Evolutionary conservation across 2,329 filamentous ascomycete species (phyloP).

Genomic region (Beauveria australis): DNA sequence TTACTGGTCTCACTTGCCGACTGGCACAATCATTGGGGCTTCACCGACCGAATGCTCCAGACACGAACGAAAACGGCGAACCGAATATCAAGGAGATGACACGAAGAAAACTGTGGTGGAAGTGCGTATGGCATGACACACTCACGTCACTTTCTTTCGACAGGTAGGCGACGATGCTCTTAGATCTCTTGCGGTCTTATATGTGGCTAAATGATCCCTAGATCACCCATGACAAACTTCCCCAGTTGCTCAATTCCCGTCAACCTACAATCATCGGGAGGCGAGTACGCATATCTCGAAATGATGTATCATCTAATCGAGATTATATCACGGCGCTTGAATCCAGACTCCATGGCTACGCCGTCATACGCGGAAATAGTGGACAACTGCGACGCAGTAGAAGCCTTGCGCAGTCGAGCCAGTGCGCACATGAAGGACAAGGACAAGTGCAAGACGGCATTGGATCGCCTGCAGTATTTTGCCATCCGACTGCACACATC

Average conservation of each 20-base stretch:
- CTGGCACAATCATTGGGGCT: conserved; percentile 58
- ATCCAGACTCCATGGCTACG: conserved; percentile 43
- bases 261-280: conserved; percentile 30
- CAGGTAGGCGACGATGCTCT: conserved; percentile 30
- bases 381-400: conserved; percentile 47
- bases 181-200: conserved; percentile 8
- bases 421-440: conserved; percentile 47
- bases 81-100: conserved; percentile 45
- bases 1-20: conserved; percentile 55
- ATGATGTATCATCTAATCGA: conserved; percentile 58
- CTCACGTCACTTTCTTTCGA: conserved; percentile 59
- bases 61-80: conserved; percentile 38
- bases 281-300: conserved; percentile 52
- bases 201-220: conserved; percentile 17
- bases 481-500: conserved; percentile 57
- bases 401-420: conserved; percentile 41
- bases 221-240: conserved; percentile 55
- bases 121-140: conserved; percentile 59
- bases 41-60: conserved; percentile 39
- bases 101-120: conserved; percentile 53
- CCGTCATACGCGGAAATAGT: conserved; percentile 47
- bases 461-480: conserved; percentile 56
- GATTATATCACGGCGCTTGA: conserved; percentile 49
- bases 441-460: conserved; percentile 54
- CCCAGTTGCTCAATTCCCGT: conserved; percentile 46